A percentile compares a stretch with the other conserved stretches of the same genome.
These are phyloP conservation scores for Hypoxylon sp. DNA, from an alignment of 2,329 filamentous ascomycete genomes.

Conservation along the genomic window DNA sequence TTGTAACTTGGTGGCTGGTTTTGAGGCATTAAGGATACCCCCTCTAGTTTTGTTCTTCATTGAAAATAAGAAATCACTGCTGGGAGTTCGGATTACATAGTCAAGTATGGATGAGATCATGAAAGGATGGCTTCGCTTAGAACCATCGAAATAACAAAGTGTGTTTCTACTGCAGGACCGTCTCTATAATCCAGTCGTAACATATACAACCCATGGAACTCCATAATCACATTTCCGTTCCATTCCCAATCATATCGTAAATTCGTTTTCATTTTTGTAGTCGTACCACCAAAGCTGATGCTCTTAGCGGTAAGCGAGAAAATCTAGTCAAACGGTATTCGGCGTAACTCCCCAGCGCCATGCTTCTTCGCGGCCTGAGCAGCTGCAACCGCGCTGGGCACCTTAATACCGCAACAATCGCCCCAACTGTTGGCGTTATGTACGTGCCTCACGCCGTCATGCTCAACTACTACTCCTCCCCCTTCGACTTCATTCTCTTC, in stretches of 20 bases:
- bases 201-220: too few species aligned
- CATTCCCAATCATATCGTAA: not conserved
- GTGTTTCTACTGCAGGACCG: not conserved
- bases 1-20: not conserved
- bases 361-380: slow-evolving; percentile 89
- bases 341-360: slow-evolving; percentile 73
- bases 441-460: slow-evolving; percentile 77
- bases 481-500: slow-evolving; percentile 68
- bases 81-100: not conserved
- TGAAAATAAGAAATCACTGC: not conserved
- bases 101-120: not conserved
- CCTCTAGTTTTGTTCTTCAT: slow-evolving; percentile 15
- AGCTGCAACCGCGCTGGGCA: slow-evolving; percentile 93
- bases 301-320: not conserved
- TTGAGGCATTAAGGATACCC: slow-evolving; percentile 25
- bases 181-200: not conserved
- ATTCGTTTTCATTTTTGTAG: not conserved
- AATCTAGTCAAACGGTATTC: slow-evolving; percentile 83
- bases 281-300: not conserved
- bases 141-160: not conserved
- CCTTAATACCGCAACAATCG: slow-evolving; percentile 98
- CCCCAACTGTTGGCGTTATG: slow-evolving; percentile 86
- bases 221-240: not conserved
- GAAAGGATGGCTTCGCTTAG: not conserved
- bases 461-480: slow-evolving; percentile 73